Evolutionary conservation across 352 stramenopile genomes (phyloP).

Genomic region (Phytophthora sansomeana): DNA sequence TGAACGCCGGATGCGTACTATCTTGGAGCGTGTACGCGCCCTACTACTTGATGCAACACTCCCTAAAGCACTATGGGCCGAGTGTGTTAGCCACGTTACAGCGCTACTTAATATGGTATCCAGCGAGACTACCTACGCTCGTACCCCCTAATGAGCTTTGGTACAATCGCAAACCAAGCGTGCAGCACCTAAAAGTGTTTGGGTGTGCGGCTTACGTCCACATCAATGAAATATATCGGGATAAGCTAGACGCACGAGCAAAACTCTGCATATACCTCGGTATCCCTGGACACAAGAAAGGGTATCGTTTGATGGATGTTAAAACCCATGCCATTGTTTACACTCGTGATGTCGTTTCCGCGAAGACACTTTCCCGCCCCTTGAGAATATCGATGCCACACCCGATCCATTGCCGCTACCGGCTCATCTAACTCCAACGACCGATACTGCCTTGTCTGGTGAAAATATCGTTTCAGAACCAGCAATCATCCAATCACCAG

Average conservation of each 20-base stretch:
- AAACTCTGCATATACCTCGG: background rate
- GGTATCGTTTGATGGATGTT: conserved; percentile 12
- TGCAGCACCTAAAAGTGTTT: conserved; percentile 9
- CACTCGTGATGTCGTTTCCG: conserved; percentile 13
- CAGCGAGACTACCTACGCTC: background rate
- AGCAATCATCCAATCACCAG: too few species aligned
- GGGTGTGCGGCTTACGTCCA: conserved; percentile 2
- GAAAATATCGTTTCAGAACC: too few species aligned
- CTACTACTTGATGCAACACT: conserved; percentile 1
- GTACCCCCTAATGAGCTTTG: conserved; percentile 7
- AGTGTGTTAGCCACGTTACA: conserved; percentile 12
- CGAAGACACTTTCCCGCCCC: conserved; percentile 1
- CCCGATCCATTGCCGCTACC: background rate
- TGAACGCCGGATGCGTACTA: conserved; percentile 23
- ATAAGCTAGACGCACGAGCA: conserved; percentile 14
- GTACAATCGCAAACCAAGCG: conserved; percentile 4
- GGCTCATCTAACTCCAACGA: too few species aligned
- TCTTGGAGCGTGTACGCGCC: conserved; percentile 14
- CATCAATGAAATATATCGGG: conserved; percentile 3
- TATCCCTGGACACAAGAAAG: conserved; percentile 2
- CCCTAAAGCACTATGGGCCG: conserved; percentile 8
- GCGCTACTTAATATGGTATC: conserved; percentile 15
- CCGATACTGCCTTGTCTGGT: too few species aligned
- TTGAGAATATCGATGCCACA: background rate
- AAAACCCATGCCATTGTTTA: too few species aligned